Conservation (phyloP, 345 rosid species). For the Acer saccharum region DNA sequence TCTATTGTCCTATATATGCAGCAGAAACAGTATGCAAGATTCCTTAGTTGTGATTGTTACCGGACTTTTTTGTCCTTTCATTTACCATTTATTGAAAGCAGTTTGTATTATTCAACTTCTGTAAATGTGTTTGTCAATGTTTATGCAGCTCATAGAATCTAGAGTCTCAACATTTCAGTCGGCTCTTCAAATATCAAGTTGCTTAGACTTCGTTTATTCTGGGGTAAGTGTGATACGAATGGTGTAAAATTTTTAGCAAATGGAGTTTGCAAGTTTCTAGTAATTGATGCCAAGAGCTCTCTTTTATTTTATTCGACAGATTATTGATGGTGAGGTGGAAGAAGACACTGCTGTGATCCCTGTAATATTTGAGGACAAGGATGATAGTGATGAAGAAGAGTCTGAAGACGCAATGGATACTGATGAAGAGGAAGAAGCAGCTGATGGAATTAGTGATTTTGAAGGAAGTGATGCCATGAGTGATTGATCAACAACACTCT, state of each 20-base stretch:
- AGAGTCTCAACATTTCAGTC: slow-evolving; percentile 68
- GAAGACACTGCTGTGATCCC: slow-evolving; percentile 44
- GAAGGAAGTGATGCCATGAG: slow-evolving; percentile 58
- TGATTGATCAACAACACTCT: slow-evolving; percentile 34
- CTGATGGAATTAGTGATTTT: slow-evolving; percentile 38
- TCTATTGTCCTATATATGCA: background rate
- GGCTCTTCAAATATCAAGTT: slow-evolving; percentile 70
- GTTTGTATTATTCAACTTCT: background rate
- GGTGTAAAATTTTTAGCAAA: background rate
- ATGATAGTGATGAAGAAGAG: slow-evolving; percentile 70
- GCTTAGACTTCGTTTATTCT: slow-evolving; percentile 57
- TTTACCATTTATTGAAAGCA: background rate
- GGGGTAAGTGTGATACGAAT: slow-evolving; percentile 36
- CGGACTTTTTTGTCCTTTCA: background rate
- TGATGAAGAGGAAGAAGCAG: slow-evolving; percentile 31
- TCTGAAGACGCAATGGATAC: slow-evolving; percentile 64
- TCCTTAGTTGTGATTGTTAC: background rate
- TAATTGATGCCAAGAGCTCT: background rate
- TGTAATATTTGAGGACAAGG: slow-evolving; percentile 67
- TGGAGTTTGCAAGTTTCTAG: background rate
- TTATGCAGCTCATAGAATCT: slow-evolving; percentile 74
- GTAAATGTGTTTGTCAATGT: background rate
- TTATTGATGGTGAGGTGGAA: slow-evolving; percentile 53
- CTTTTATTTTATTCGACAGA: slow-evolving; percentile 33
- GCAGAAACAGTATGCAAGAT: background rate